Evolutionary conservation across 345 rosid species (phyloP).

Genomic region (Adansonia digitata): DNA sequence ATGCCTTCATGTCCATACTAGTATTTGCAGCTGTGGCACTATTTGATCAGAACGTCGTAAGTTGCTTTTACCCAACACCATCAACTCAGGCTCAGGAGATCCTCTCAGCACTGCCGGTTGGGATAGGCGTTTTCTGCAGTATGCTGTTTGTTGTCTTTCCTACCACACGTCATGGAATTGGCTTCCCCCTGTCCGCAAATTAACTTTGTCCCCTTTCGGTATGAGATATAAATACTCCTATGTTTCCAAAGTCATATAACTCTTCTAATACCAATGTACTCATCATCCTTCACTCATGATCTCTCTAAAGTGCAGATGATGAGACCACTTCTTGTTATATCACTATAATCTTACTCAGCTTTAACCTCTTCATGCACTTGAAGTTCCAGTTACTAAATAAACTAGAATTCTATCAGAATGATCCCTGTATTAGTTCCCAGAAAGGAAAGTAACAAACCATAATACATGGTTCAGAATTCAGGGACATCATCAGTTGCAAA

Average conservation of each 20-base stretch:
- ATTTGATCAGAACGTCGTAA: constrained; percentile 65
- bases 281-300: background rate
- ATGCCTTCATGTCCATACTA: constrained; percentile 66
- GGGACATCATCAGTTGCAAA: background rate
- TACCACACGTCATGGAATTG: constrained; percentile 81
- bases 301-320: background rate
- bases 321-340: background rate
- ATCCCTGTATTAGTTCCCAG: no score
- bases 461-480: background rate
- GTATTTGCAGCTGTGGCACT: constrained; percentile 75
- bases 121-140: constrained; percentile 65
- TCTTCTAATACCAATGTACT: background rate
- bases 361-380: background rate
- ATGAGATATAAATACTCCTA: background rate
- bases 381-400: background rate
- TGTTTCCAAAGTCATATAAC: background rate
- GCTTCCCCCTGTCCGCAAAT: constrained; percentile 59
- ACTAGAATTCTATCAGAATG: background rate
- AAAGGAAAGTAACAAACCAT: background rate
- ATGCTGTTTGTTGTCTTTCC: constrained; percentile 84
- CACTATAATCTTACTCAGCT: background rate
- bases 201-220: constrained; percentile 7
- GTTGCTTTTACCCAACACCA: constrained; percentile 74
- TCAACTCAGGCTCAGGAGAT: constrained; percentile 59
- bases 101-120: constrained; percentile 75